Base-by-base conservation (phyloP, 345 rosid species). In the Salix dunnii region DNA sequence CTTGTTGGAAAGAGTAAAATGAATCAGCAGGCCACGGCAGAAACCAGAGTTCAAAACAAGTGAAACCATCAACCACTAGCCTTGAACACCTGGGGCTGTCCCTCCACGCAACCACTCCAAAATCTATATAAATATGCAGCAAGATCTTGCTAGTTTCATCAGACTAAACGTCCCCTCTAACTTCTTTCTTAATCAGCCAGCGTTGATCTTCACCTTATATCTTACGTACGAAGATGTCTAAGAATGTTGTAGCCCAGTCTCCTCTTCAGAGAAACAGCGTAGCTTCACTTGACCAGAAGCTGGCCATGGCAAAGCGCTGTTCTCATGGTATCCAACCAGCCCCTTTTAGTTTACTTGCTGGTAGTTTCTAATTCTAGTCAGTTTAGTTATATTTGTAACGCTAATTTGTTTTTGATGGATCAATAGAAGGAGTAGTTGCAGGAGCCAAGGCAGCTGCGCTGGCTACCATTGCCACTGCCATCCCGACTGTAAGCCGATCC, bases 391-490 rank as follows among this genome's bases (percentile, higher is more conserved):
- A 30, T 16, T 25, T 1, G 11, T n/a, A n/a, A 35, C 1, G 21
- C 17, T 12, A 13, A 71, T 51, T 17, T 64, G 68, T 21, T 36
- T 67, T 10, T 42, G 18, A 5, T 77, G 82, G 71, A 42, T 76
- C 75, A 71, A 71, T 86, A 92, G 95, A 92, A 84, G 97, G 98
- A 43, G 98, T 88, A 23, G 64, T 83, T 72, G 97, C 97, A 23
- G 97, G 97, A 85, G 94, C 94, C 5, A 92, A 91, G 74, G 98
- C 97, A 38, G 98, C 98, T 67, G 81, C 85, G 70, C 82, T 89
- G 25, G 92, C 91, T 28, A 81, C 84, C 71, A 81, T 92, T 63
- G 96, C 87, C 42, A 83, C 91, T 70, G 97, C 98, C 46, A 83
- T 92, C 79, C 97, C 98, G 12, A 91, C 98, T 20, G 97, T 89